A percentile compares a stretch with the other conserved stretches of the same genome.
Evolutionary conservation across 2,329 filamentous ascomycete genomes (phyloP).

Genomic region (Fusarium poae): DNA sequence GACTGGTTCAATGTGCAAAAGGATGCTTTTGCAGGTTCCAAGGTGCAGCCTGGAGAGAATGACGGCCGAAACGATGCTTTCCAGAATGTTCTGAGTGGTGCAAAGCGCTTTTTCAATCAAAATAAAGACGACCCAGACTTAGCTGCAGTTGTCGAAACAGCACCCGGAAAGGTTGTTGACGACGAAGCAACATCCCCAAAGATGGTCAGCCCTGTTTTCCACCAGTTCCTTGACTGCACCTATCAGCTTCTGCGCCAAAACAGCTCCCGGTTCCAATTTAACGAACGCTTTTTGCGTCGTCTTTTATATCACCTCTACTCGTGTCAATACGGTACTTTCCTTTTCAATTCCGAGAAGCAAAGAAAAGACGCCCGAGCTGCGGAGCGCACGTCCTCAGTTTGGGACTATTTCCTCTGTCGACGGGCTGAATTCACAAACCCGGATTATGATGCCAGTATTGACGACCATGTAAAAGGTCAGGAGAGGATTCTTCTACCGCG

Average conservation of each 20-base stretch:
- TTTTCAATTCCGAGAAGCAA: constrained; percentile 95
- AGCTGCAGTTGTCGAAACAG: constrained; percentile 61
- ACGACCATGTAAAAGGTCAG: constrained; percentile 82
- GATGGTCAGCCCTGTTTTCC: constrained; percentile 95
- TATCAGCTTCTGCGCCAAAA: constrained; percentile 91
- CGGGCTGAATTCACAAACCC: constrained; percentile 85
- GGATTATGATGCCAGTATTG: constrained; percentile 78
- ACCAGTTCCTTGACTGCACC: constrained; percentile 95
- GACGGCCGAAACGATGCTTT: constrained; percentile 78
- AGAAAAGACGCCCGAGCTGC: constrained; percentile 76
- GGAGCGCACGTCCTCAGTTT: constrained; percentile 86
- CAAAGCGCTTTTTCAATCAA: constrained; percentile 89
- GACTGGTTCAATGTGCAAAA: constrained; percentile 94
- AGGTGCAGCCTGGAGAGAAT: constrained; percentile 71
- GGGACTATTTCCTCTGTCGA: constrained; percentile 93
- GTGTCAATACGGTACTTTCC: constrained; percentile 95
- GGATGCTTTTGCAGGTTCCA: constrained; percentile 76
- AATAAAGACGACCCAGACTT: constrained; percentile 73
- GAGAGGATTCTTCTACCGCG: constrained; percentile 88
- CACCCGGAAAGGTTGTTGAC: constrained; percentile 59
- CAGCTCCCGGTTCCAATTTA: constrained; percentile 93
- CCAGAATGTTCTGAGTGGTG: constrained; percentile 88
- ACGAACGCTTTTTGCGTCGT: constrained; percentile 90
- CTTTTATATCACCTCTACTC: constrained; percentile 95
- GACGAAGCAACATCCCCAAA: constrained; percentile 82